Evolutionary conservation across 2,329 filamentous ascomycete species (phyloP), one percentile per base, ranked within the genome.

Genomic region (Bipolaris oryzae): DNA sequence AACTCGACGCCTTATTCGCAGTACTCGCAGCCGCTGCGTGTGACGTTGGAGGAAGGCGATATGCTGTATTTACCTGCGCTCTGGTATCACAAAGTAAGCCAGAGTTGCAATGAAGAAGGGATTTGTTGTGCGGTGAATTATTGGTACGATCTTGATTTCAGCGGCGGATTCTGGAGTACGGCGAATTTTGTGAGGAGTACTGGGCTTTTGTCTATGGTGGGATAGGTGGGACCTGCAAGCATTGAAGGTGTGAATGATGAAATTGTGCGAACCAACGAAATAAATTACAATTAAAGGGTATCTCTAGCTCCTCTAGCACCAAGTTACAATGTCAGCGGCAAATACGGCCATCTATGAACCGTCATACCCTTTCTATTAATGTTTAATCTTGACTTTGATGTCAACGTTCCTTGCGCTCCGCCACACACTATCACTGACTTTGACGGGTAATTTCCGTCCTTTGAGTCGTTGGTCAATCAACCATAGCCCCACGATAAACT

Each of bases 401-500:
- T 81, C 80, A 34, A 82, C 63, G 0, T 77, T 74, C 46, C 78
- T 77, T 5, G 84, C 89, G 67, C 89, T 92, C 28, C 82, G 83
- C 91, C 91, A 95, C 5, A 94, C 88, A 68, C 89, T 92, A 47
- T 88, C 86, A 49, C 83, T 83, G 9, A 94, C 89, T 67, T 84
- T 85, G 13, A 83, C 78, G 0, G 91, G 91, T 18, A 94, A 80
- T 79, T 95, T 95, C 57, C 90, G 80, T 1, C 91, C 91, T 63
- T 89, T 86, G n/a, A 95, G 78, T 57, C 89, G 80, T 80, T 93
- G 90, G 73, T 95, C 91, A 34, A 95, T 85, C 46, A 95, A 77
- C 90, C 91, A 95, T 79, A 91, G 82, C 9, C 91, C 91, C 1
- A 94, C 90, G 0, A 95, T 89, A 73, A 95, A 95, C 77, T 92